phyloP scores from a whole-genome alignment of 495 filamentous ascomycete genomes.

The Talaromyces proteolyticus region DNA sequence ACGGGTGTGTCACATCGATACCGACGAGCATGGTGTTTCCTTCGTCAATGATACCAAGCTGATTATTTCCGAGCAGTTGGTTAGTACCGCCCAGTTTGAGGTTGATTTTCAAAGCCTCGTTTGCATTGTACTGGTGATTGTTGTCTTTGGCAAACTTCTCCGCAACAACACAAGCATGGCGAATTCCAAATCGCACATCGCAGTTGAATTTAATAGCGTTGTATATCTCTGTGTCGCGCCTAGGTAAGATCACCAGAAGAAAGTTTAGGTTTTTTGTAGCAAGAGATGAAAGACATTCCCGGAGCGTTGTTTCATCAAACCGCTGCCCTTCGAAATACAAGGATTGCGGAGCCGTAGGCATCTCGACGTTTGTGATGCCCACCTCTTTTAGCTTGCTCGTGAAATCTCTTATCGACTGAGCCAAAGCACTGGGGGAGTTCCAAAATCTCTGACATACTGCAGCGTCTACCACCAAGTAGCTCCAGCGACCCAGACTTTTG shows the following conservation, averaged over 20 bases:
- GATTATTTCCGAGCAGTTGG: conserved; percentile 44
- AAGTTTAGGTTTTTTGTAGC: conserved; percentile 19
- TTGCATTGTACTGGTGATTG: conserved; percentile 55
- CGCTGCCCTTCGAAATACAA: no score
- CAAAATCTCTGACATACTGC: neutral
- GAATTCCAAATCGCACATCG: conserved; percentile 53
- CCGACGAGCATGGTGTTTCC: conserved; percentile 74
- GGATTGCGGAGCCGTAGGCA: neutral
- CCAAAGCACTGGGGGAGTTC: no score
- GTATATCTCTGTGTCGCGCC: conserved; percentile 43
- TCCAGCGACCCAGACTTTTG: conserved; percentile 31
- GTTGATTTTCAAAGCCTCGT: conserved; percentile 74
- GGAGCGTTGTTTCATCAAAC: neutral
- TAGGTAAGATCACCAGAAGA: conserved; percentile 54
- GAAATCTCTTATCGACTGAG: conserved; percentile 45
- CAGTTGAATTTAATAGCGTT: conserved; percentile 56
- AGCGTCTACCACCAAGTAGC: conserved; percentile 4
- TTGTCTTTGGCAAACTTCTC: conserved; percentile 18
- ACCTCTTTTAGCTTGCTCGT: conserved; percentile 43
- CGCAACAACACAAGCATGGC: conserved; percentile 51
- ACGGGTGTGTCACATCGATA: conserved; percentile 83
- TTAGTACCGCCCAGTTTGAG: conserved; percentile 75
- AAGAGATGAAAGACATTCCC: neutral
- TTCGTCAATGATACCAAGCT: conserved; percentile 44
- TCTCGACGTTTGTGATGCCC: conserved; percentile 20